Evolutionary conservation across 306 rosid species (phyloP), one percentile per base, ranked within the genome.

Genomic region (Ochetophila trinervis): DNA sequence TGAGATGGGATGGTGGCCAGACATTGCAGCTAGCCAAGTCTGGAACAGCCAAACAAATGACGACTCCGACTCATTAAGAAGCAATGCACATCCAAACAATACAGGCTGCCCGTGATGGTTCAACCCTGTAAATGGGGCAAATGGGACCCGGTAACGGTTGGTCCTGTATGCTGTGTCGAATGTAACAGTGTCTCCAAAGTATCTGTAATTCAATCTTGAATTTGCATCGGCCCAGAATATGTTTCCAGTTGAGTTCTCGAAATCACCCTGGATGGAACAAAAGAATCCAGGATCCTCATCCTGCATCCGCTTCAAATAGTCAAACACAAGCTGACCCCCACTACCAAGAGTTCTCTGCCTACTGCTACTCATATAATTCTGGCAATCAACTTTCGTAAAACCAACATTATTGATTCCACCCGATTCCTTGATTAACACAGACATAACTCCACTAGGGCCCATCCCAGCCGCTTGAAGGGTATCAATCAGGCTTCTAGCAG

Each of bases 81-180:
- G 74, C 35, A 79, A 70, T 12, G 84, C 80, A 52, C 84, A 79
- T 35, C 84, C 84, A 66, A 79, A 79, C 64, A 79, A 70, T 7
- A 79, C 80, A 7, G 80, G 74, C 62, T 70, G 84, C 22, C 74
- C 80, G 17, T 79, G 84, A 49, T 74, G 79, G 55, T 65, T 74
- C 80, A 70, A 69, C 49, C 83, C 81, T 0, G 79, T 78, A 60
- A 78, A 78, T 19, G 83, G 83, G 64, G 83, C 79, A 78, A 74
- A 73, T 5, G 83, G 83, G 17, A 78, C 75, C 56, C 83, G 58
- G 57, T 63, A 78, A 47, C 79, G 76, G 45, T 73, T 73, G 17
- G 64, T 73, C 48, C 83, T 73, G 17, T 78, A 78, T 8, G 66
- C 64, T 6, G 79, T 78, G 47, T 78, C 83, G 24, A 74, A 73